Conservation (phyloP, 495 filamentous ascomycete genomes). For the Xylaria scruposa region DNA sequence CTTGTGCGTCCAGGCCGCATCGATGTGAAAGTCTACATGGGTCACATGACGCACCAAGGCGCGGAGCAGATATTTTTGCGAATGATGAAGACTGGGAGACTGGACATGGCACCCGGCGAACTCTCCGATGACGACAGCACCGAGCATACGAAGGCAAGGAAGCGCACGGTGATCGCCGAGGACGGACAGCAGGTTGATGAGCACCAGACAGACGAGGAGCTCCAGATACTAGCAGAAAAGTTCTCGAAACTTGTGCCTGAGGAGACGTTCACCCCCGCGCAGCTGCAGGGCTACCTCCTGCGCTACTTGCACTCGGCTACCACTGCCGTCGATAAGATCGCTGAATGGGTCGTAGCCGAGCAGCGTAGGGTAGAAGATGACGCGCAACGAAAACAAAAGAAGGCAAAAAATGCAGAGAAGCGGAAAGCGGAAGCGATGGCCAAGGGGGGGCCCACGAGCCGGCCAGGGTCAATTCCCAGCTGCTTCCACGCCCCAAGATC, state of each 20-base stretch:
- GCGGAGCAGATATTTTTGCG: constrained; percentile 43
- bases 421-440: constrained; percentile 28
- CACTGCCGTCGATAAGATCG: constrained; percentile 52
- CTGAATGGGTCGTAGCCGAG: constrained; percentile 50
- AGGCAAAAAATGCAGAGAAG: neutral
- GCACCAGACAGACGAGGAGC: constrained; percentile 33
- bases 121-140: constrained; percentile 1
- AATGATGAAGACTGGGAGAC: constrained; percentile 52
- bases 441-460: neutral
- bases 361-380: constrained; percentile 11
- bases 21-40: constrained; percentile 62
- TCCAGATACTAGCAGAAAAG: constrained; percentile 49
- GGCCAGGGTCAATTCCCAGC: neutral
- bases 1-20: constrained; percentile 67
- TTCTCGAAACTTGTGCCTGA: constrained; percentile 59
- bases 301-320: constrained; percentile 47
- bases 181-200: neutral
- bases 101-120: neutral
- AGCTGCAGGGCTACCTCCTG: constrained; percentile 66
- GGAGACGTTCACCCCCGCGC: constrained; percentile 65
- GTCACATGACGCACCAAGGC: constrained; percentile 36
- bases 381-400: neutral
- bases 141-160: neutral
- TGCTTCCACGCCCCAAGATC: neutral
- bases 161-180: neutral